Conservation (phyloP, 805 yeast genomes). For the Metschnikowia anglica region DNA sequence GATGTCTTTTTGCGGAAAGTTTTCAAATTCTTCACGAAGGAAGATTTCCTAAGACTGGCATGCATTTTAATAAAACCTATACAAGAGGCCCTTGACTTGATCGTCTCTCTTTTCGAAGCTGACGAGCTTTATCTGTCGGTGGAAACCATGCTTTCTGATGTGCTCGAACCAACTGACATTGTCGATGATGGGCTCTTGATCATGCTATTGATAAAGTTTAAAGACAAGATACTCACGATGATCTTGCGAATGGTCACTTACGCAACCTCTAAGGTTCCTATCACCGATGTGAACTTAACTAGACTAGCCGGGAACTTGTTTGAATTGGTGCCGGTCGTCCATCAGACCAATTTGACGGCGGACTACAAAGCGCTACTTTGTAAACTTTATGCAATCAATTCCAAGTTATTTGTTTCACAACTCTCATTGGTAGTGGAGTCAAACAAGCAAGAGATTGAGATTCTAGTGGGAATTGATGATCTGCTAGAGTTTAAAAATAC, state of each 20-base stretch:
- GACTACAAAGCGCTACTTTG: constrained; percentile 26
- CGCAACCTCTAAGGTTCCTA: constrained; percentile 33
- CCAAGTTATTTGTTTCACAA: constrained; percentile 27
- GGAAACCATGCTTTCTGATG: constrained; percentile 27
- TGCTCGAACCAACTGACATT: constrained; percentile 33
- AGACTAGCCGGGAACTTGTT: constrained; percentile 28
- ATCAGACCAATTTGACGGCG: constrained; percentile 29
- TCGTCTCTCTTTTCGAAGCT: constrained; percentile 25
- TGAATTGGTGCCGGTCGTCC: constrained; percentile 33
- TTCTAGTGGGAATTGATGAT: constrained; percentile 33
- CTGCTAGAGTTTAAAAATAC: constrained; percentile 16
- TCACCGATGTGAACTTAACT: constrained; percentile 33
- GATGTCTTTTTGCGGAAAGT: constrained; percentile 29
- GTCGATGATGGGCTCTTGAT: constrained; percentile 31
- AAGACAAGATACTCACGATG: constrained; percentile 28
- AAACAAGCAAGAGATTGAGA: constrained; percentile 35
- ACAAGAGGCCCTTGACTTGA: constrained; percentile 22
- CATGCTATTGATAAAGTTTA: constrained; percentile 38
- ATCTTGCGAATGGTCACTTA: constrained; percentile 28
- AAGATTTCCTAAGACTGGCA: constrained; percentile 38
- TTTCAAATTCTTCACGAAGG: constrained; percentile 25
- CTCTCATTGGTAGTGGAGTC: constrained; percentile 22
- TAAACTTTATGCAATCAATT: constrained; percentile 32
- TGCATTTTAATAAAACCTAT: constrained; percentile 26
- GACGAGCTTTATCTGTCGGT: constrained; percentile 33